phyloP scores from a whole-genome alignment of 768 basidiomycete species.

The Suillus clintonianus region DNA sequence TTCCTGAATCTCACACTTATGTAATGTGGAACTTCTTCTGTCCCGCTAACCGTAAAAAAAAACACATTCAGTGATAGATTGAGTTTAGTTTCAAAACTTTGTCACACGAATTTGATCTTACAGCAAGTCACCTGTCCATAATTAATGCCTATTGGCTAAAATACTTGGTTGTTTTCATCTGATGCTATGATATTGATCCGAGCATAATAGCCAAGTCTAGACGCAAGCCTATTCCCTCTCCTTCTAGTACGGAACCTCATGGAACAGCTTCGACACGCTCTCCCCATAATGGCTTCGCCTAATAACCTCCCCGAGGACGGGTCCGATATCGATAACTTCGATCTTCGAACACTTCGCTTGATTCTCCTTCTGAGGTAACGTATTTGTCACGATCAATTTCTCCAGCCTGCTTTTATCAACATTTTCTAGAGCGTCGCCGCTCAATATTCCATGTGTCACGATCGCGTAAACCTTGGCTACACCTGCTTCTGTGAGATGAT shows the following conservation, averaged over 20 bases:
- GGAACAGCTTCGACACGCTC: conserved; percentile 85
- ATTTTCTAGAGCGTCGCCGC: conserved; percentile 79
- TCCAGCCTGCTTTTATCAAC: conserved; percentile 77
- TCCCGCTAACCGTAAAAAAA: background rate
- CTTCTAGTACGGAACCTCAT: conserved; percentile 82
- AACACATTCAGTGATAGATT: background rate
- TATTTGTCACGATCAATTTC: conserved; percentile 98
- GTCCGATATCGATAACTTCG: conserved; percentile 92
- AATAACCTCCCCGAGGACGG: conserved; percentile 95
- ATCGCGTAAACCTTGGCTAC: conserved; percentile 85
- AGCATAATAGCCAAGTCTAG: background rate
- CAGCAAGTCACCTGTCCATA: background rate
- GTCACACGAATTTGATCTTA: conserved; percentile 2
- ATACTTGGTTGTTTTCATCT: background rate
- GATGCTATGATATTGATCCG: background rate
- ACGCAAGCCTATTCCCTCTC: background rate
- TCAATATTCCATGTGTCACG: conserved; percentile 95
- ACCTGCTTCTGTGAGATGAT: conserved; percentile 87
- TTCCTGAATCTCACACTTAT: background rate
- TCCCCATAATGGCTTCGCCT: conserved; percentile 97
- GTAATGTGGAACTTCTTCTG: background rate
- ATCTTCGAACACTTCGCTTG: conserved; percentile 73
- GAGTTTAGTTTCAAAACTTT: background rate
- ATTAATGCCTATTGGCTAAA: background rate
- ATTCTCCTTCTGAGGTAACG: conserved; percentile 87